Percentiles rank a stretch among this genome's conserved stretches.
phyloP scores from a whole-genome alignment of 495 filamentous ascomycete species.

The Aspergillus leporis region DNA sequence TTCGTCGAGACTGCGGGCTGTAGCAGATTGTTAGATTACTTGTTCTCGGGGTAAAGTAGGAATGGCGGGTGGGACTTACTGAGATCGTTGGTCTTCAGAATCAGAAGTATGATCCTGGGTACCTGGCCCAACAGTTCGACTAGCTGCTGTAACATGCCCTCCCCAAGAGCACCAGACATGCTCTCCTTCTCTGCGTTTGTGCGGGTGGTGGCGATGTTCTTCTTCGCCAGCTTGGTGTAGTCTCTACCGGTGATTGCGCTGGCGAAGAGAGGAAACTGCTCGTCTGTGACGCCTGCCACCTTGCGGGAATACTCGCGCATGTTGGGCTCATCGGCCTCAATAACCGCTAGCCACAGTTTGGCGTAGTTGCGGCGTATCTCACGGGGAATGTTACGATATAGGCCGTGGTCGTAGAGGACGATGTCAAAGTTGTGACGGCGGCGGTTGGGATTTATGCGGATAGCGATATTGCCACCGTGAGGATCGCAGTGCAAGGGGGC shows the following conservation, averaged over 20 bases:
- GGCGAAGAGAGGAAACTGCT: slow-evolving; percentile 94
- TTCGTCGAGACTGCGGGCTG: slow-evolving; percentile 87
- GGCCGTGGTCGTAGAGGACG: slow-evolving; percentile 95
- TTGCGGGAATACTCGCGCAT: slow-evolving; percentile 90
- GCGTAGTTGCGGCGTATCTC: slow-evolving; percentile 83
- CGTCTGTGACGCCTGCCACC: slow-evolving; percentile 85
- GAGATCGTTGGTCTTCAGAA: slow-evolving; percentile 97
- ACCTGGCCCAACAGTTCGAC: slow-evolving; percentile 88
- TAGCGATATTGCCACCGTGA: slow-evolving; percentile 95
- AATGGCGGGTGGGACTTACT: slow-evolving; percentile 50
- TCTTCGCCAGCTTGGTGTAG: slow-evolving; percentile 67
- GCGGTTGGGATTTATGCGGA: slow-evolving; percentile 67
- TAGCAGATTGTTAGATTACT: slow-evolving; percentile 9
- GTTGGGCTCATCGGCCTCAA: slow-evolving; percentile 75
- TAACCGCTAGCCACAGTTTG: slow-evolving; percentile 95
- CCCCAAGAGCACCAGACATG: slow-evolving; percentile 78
- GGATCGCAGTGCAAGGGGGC: slow-evolving; percentile 97
- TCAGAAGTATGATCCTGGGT: slow-evolving; percentile 87
- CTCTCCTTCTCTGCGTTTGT: slow-evolving; percentile 74
- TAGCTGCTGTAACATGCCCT: slow-evolving; percentile 83
- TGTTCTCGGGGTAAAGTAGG: not conserved
- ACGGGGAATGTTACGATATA: slow-evolving; percentile 89
- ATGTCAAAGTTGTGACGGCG: slow-evolving; percentile 87
- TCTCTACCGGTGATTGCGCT: slow-evolving; percentile 96
- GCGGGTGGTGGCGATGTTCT: slow-evolving; percentile 60